Conservation (phyloP, 1,284 basidiomycete species). For the Cutaneotrichosporon curvatum region DNA sequence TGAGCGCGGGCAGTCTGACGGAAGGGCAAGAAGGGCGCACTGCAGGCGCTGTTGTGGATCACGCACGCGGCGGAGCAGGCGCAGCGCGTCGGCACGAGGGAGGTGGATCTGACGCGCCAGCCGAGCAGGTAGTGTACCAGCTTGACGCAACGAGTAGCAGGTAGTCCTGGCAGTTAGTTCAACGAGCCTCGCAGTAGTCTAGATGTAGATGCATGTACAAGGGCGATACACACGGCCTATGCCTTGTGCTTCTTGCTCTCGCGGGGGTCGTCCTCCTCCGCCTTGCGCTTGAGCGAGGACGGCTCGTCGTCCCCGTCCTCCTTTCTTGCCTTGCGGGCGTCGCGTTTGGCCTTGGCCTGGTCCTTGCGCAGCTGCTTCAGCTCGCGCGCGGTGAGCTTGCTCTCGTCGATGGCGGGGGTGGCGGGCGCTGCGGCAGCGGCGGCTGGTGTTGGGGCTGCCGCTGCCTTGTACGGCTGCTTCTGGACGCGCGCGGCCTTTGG, state of each 20-base stretch:
- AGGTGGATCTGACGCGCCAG: conserved; percentile 24
- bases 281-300: conserved; percentile 26
- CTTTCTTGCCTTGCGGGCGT: conserved; percentile 38
- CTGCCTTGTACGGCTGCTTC: conserved; percentile 7
- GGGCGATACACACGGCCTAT: neutral
- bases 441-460: conserved; percentile 6
- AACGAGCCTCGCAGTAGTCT: neutral
- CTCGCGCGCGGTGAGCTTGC: conserved; percentile 28
- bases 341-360: conserved; percentile 35
- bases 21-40: conserved; percentile 17
- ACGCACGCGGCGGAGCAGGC: conserved; percentile 77
- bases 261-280: conserved; percentile 16
- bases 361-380: conserved; percentile 40
- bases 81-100: conserved; percentile 60
- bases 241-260: conserved; percentile 35
- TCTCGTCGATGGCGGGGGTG: conserved; percentile 22
- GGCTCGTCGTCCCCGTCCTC: conserved; percentile 11
- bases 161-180: too few relatives aligned
- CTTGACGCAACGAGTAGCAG: too few relatives aligned
- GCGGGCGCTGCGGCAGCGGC: conserved; percentile 1
- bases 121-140: neutral
- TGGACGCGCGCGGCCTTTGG: conserved; percentile 7
- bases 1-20: neutral
- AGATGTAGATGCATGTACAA: neutral
- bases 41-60: conserved; percentile 75